Evolutionary conservation across 805 yeast species (phyloP).

Genomic region (Diddensiella transvaalensis): DNA sequence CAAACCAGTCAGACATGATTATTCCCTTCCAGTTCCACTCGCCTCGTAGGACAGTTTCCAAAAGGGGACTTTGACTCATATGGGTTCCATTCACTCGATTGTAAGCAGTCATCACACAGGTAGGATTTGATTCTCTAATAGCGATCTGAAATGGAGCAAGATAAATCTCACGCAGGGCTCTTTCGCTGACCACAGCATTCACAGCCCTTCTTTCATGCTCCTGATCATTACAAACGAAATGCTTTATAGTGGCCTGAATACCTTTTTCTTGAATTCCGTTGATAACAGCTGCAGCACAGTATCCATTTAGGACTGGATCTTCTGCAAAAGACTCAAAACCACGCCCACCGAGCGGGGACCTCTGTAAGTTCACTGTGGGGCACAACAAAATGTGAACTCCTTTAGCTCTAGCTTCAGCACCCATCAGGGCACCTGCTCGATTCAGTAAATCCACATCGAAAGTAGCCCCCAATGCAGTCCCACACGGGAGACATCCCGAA

Average conservation of each 20-base stretch:
- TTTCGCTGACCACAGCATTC: conserved; percentile 48
- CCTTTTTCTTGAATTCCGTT: conserved; percentile 52
- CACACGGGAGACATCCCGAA: conserved; percentile 58
- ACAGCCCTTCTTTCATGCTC: conserved; percentile 52
- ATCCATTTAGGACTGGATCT: conserved; percentile 52
- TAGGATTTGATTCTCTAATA: conserved; percentile 48
- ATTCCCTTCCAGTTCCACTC: conserved; percentile 60
- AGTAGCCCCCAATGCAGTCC: conserved; percentile 57
- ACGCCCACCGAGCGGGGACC: conserved; percentile 60
- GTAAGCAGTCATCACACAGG: conserved; percentile 58
- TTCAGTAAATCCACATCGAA: conserved; percentile 48
- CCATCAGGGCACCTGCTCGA: conserved; percentile 53
- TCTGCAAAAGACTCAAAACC: conserved; percentile 62
- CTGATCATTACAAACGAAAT: conserved; percentile 59
- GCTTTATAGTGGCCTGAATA: conserved; percentile 57
- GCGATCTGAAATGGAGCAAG: conserved; percentile 63
- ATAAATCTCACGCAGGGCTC: conserved; percentile 65
- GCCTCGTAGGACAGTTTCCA: conserved; percentile 45
- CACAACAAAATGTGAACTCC: conserved; percentile 50
- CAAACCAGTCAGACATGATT: conserved; percentile 64
- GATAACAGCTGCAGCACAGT: conserved; percentile 45
- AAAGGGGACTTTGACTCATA: conserved; percentile 45
- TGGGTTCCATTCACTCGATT: conserved; percentile 62
- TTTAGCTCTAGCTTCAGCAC: conserved; percentile 50
- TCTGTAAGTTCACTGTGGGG: conserved; percentile 50